Conservation (phyloP, 441 rosid genomes). For the Erysimum cheiri region DNA sequence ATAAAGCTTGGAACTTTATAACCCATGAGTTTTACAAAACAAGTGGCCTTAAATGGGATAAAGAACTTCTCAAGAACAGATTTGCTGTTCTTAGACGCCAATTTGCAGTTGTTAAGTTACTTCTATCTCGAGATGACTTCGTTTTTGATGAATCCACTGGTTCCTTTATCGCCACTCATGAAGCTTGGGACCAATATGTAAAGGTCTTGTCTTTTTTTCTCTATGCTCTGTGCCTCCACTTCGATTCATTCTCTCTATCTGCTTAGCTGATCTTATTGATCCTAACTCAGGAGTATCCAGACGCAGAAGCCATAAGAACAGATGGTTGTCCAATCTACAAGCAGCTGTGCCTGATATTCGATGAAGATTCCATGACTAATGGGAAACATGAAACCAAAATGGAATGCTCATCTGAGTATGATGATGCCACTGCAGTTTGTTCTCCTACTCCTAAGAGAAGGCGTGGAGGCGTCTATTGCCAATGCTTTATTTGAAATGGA, state of each 20-base stretch:
- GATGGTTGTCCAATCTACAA: conserved; percentile 58
- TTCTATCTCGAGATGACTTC: conserved; percentile 53
- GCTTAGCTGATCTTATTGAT: conserved; percentile 20
- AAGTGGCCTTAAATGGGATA: conserved; percentile 57
- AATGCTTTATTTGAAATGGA: conserved; percentile 58
- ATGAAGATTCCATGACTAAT: conserved; percentile 42
- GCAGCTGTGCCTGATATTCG: conserved; percentile 57
- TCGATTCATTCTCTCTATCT: neutral
- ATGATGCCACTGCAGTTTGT: conserved; percentile 46
- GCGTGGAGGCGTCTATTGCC: conserved; percentile 62
- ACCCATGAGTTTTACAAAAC: conserved; percentile 50
- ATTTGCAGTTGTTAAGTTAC: conserved; percentile 47
- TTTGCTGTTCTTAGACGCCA: conserved; percentile 51
- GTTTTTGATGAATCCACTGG: conserved; percentile 51
- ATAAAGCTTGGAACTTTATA: conserved; percentile 55
- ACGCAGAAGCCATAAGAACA: conserved; percentile 56
- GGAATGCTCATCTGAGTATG: conserved; percentile 46
- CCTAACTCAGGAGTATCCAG: conserved; percentile 58
- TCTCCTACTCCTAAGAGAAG: conserved; percentile 53
- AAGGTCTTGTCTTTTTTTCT: conserved; percentile 46
- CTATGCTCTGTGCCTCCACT: neutral
- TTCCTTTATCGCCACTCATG: conserved; percentile 47
- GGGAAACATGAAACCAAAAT: conserved; percentile 43
- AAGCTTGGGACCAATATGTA: conserved; percentile 52
- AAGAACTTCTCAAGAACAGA: conserved; percentile 55